Evolutionary conservation across 495 filamentous ascomycete genomes (phyloP).

Genomic region (Amphirosellinia nigrospora): DNA sequence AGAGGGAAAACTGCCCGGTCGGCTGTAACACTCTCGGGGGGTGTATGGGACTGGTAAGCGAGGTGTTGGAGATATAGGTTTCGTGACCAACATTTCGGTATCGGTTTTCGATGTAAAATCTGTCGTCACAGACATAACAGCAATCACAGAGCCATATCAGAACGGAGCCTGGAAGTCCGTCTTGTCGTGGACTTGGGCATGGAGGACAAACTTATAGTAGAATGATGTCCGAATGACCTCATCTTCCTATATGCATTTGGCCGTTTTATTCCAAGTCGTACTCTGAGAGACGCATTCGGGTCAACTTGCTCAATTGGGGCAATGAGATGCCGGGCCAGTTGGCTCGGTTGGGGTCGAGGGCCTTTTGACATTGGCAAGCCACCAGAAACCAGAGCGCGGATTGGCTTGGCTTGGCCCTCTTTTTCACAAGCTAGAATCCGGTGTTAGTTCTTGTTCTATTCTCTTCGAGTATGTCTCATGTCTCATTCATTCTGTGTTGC

Average conservation of each 20-base stretch:
- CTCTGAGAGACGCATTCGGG: not conserved
- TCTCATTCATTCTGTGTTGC: not conserved
- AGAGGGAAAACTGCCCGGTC: not conserved
- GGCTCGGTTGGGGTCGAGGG: constrained; percentile 17
- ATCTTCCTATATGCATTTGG: not conserved
- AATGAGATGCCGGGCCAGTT: not conserved
- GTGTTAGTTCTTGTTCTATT: not conserved
- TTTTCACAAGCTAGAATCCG: not conserved
- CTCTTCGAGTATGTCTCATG: too few species aligned
- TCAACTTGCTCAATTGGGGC: constrained; percentile 8
- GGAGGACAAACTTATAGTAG: not conserved
- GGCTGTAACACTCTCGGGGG: not conserved
- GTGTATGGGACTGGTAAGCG: constrained; percentile 8
- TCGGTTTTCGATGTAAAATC: not conserved
- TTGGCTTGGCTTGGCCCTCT: constrained; percentile 3
- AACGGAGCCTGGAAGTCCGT: constrained; percentile 12
- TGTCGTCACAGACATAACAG: not conserved
- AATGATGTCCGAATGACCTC: constrained; percentile 3
- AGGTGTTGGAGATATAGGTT: constrained; percentile 2
- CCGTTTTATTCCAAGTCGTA: not conserved
- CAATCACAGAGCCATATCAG: not conserved
- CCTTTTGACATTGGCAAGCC: constrained; percentile 9
- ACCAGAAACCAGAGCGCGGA: constrained; percentile 7
- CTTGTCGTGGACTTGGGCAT: not conserved
- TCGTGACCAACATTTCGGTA: not conserved